Conservation (phyloP, 2,329 filamentous ascomycete species). For the Herpomyces periplanetae region DNA sequence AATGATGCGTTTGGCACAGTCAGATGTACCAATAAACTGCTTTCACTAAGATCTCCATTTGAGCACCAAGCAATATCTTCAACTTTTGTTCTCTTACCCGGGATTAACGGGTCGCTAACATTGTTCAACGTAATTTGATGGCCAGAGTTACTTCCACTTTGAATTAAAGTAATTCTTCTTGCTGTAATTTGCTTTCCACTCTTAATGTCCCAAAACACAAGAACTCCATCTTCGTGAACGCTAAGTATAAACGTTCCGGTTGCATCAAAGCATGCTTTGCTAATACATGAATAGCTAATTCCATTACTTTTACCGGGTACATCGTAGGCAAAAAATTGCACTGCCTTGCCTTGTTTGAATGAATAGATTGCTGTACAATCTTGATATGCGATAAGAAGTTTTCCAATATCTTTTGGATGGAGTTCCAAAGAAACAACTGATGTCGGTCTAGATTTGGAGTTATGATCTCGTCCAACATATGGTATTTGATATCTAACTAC, state of each 20-base stretch:
- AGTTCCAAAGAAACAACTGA: slow-evolving; percentile 38
- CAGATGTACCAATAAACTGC: slow-evolving; percentile 45
- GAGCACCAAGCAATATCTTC: slow-evolving; percentile 89
- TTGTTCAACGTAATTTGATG: no score
- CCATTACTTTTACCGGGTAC: slow-evolving; percentile 55
- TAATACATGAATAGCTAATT: no score
- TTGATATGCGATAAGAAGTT: slow-evolving; percentile 56
- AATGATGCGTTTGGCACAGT: slow-evolving; percentile 36
- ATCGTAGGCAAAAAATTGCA: slow-evolving; percentile 45
- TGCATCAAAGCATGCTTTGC: no score
- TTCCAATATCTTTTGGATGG: slow-evolving; percentile 69
- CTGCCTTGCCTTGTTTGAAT: slow-evolving; percentile 52
- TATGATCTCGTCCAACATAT: slow-evolving; percentile 43
- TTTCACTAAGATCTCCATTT: slow-evolving; percentile 73
- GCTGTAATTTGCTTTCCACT: slow-evolving; percentile 54
- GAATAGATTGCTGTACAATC: slow-evolving; percentile 65
- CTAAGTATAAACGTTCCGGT: slow-evolving; percentile 63
- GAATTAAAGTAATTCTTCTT: slow-evolving; percentile 37
- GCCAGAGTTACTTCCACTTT: no score
- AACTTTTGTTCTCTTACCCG: no score
- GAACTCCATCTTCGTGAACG: slow-evolving; percentile 52
- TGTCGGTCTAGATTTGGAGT: slow-evolving; percentile 21
- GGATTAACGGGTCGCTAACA: no score
- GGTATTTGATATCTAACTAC: slow-evolving; percentile 41
- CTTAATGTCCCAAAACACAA: slow-evolving; percentile 78